phyloP scores from a whole-genome alignment of 495 filamentous ascomycete genomes.

The Entonaema liquescens region DNA sequence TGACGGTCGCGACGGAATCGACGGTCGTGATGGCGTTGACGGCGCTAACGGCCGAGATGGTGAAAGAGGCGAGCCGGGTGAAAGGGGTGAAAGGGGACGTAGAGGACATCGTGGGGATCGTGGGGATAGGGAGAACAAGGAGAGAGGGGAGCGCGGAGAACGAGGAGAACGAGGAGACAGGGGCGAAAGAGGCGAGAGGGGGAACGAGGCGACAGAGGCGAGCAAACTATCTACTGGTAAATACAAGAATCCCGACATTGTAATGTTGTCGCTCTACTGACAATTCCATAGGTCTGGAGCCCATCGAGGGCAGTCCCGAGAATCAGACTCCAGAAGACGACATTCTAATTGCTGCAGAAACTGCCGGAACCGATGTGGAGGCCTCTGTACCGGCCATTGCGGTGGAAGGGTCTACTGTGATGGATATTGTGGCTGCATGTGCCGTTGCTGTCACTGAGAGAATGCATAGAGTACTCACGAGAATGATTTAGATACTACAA shows the following conservation, averaged over 20 bases:
- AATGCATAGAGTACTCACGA: neutral
- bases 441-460: slow-evolving; percentile 19
- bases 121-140: neutral
- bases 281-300: neutral
- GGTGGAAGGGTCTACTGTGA: neutral
- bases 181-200: neutral
- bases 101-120: neutral
- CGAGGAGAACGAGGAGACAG: neutral
- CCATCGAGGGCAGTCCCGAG: neutral
- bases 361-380: slow-evolving; percentile 18
- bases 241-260: neutral
- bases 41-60: neutral
- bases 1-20: neutral
- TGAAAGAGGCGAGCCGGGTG: neutral
- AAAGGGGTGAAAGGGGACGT: neutral
- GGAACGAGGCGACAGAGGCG: neutral
- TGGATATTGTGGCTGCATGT: slow-evolving; percentile 24
- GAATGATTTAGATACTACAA: neutral
- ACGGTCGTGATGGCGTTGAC: no score
- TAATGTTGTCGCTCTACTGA: neutral
- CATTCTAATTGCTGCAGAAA: neutral
- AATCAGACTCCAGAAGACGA: neutral
- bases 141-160: neutral
- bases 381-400: neutral
- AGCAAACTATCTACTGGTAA: neutral